Percentiles rank a stretch among this genome's conserved stretches.
Evolutionary conservation across 1,139 yeast genomes (phyloP).

Genomic region (Zygoascus meyerae): DNA sequence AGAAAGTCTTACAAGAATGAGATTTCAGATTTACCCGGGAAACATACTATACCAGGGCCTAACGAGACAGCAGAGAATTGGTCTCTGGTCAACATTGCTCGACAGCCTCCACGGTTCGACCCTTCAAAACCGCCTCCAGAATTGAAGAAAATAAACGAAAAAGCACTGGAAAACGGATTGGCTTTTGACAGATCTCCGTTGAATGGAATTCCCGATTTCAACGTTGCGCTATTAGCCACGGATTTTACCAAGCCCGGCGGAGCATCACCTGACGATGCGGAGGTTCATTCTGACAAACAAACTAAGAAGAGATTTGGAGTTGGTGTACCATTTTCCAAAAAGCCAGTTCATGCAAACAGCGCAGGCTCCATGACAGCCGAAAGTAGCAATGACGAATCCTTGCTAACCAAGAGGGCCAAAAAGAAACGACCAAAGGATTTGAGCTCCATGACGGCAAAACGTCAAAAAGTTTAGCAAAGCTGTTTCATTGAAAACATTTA

Average conservation of each 20-base stretch:
- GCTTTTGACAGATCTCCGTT: constrained; percentile 63
- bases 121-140: constrained; percentile 21
- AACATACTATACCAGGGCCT: constrained; percentile 48
- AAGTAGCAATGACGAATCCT: constrained; percentile 23
- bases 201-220: constrained; percentile 76
- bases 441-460: constrained; percentile 11
- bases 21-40: constrained; percentile 78
- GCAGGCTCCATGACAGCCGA: constrained; percentile 15
- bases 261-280: constrained; percentile 11
- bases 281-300: background rate
- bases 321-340: constrained; percentile 4
- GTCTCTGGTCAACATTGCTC: constrained; percentile 29
- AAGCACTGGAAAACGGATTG: constrained; percentile 47
- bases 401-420: constrained; percentile 16
- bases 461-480: constrained; percentile 8
- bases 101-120: constrained; percentile 24
- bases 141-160: constrained; percentile 41
- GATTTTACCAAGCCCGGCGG: constrained; percentile 14
- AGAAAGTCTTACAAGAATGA: constrained; percentile 93
- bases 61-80: constrained; percentile 24
- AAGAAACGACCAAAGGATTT: constrained; percentile 16
- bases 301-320: constrained; percentile 8
- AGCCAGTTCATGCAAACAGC: constrained; percentile 3
- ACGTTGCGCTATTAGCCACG: constrained; percentile 52
- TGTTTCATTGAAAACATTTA: too few relatives aligned